phyloP scores from a whole-genome alignment of 2,329 filamentous ascomycete genomes.

The Claviceps maximensis region DNA sequence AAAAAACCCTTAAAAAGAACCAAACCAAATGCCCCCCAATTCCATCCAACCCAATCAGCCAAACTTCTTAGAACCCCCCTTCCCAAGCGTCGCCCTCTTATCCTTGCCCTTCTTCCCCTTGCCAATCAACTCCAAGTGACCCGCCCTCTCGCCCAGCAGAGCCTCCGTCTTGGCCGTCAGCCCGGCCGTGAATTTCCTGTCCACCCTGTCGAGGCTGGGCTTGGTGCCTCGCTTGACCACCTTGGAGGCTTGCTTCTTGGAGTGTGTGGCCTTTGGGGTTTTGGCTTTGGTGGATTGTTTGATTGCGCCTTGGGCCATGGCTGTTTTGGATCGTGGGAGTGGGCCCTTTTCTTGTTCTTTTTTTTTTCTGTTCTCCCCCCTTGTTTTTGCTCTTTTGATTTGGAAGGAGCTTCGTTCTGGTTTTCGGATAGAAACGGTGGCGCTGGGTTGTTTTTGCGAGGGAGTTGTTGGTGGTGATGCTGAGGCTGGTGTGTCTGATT shows the following conservation, averaged over 20 bases:
- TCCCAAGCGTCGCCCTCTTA: constrained; percentile 24
- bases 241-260: constrained; percentile 30
- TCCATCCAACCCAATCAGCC: constrained; percentile 31
- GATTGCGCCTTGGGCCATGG: constrained; percentile 42
- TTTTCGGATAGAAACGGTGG: not conserved
- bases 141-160: constrained; percentile 44
- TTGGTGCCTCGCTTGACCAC: constrained; percentile 36
- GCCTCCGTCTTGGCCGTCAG: constrained; percentile 42
- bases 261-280: constrained; percentile 26
- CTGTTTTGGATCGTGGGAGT: not conserved
- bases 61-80: constrained; percentile 42
- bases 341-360: not conserved
- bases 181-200: constrained; percentile 41
- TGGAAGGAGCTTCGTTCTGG: no score
- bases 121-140: constrained; percentile 46
- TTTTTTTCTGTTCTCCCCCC: not conserved
- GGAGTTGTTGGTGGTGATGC: not conserved
- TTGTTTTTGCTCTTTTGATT: no score
- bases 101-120: constrained; percentile 35
- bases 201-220: constrained; percentile 36
- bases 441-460: not conserved
- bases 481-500: not conserved
- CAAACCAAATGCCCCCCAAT: no score
- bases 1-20: no score
- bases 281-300: constrained; percentile 33